Evolutionary conservation across 2,329 filamentous ascomycete genomes (phyloP).

Genomic region (Furcasterigmium sp.): DNA sequence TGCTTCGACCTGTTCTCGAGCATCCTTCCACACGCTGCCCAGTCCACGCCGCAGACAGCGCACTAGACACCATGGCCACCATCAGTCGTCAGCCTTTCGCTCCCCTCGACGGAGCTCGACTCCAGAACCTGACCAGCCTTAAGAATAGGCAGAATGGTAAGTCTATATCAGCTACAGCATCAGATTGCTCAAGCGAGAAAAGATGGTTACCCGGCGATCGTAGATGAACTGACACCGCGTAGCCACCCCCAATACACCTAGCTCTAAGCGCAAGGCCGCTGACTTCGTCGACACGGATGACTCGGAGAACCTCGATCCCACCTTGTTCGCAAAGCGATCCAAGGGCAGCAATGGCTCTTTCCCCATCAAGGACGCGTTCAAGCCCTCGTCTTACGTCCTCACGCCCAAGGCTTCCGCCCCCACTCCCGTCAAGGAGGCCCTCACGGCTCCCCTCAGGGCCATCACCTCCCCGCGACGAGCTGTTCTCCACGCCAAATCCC

Average conservation of each 20-base stretch:
- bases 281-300: slow-evolving; percentile 46
- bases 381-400: slow-evolving; percentile 41
- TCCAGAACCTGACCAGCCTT: slow-evolving; percentile 66
- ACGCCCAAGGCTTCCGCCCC: slow-evolving; percentile 26
- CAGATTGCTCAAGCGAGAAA: background rate
- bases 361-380: slow-evolving; percentile 39
- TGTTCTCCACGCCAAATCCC: slow-evolving; percentile 49
- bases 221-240: background rate
- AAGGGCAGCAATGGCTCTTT: slow-evolving; percentile 41
- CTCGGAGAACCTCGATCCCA: slow-evolving; percentile 58
- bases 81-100: slow-evolving; percentile 68
- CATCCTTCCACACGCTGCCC: background rate
- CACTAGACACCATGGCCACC: slow-evolving; percentile 41
- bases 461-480: slow-evolving; percentile 30
- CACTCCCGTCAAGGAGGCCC: slow-evolving; percentile 17
- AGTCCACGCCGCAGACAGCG: background rate
- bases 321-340: slow-evolving; percentile 51
- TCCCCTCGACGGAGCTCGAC: slow-evolving; percentile 61
- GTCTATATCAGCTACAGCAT: slow-evolving; percentile 18
- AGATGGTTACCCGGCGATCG: no score
- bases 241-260: slow-evolving; percentile 35
- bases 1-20: background rate
- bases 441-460: slow-evolving; percentile 24
- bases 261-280: slow-evolving; percentile 53
- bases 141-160: slow-evolving; percentile 76